Evolutionary conservation across 2,329 filamentous ascomycete genomes (phyloP).

Genomic region (Seiridium cupressi): DNA sequence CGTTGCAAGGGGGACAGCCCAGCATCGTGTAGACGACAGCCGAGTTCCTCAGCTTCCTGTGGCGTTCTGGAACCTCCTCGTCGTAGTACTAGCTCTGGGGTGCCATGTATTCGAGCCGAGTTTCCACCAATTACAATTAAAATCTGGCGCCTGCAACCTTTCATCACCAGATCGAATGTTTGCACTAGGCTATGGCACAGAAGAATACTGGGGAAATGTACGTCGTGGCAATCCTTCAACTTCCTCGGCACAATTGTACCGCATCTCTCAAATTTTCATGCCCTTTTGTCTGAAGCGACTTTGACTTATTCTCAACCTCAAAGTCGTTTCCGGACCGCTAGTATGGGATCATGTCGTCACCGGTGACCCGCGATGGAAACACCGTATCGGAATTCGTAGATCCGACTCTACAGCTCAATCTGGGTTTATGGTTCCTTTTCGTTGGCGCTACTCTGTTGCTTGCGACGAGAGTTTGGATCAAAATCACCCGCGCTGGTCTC

Average conservation of each 20-base stretch:
- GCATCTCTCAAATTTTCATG: background rate
- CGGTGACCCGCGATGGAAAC: background rate
- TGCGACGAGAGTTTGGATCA: background rate
- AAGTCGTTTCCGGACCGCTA: background rate
- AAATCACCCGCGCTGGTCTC: background rate
- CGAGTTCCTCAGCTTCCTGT: background rate
- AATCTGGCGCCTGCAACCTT: too few relatives aligned
- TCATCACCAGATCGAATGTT: too few relatives aligned
- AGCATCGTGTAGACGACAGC: background rate
- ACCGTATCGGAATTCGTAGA: background rate
- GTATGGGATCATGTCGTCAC: constrained; percentile 1
- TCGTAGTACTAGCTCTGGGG: background rate
- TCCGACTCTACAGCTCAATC: background rate
- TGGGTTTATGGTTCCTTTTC: constrained; percentile 2
- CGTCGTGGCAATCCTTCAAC: too few relatives aligned
- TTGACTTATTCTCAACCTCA: background rate
- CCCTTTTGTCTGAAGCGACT: background rate
- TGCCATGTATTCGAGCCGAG: too few relatives aligned
- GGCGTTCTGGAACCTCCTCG: background rate
- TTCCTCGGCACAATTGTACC: background rate
- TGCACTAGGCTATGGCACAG: too few relatives aligned
- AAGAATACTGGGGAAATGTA: too few relatives aligned
- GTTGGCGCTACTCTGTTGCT: background rate
- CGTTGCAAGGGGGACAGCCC: background rate
- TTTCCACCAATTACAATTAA: too few relatives aligned